A percentile compares a stretch with the other conserved stretches of the same genome.
Conservation (phyloP, 257 asterid species). For the Haberlea rhodopensis region DNA sequence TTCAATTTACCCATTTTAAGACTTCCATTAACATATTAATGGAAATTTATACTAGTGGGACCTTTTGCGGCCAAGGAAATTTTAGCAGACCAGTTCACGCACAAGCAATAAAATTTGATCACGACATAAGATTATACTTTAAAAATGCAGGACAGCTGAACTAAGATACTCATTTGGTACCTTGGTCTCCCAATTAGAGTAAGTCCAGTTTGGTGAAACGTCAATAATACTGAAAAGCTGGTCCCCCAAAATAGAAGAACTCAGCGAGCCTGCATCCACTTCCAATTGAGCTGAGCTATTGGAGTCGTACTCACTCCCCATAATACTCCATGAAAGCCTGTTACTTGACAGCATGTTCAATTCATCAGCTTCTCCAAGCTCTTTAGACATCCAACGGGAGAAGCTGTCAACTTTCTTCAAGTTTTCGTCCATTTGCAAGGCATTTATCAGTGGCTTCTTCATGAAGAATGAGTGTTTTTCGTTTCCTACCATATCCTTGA, state of each 20-base stretch:
- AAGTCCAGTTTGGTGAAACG: conserved; percentile 66
- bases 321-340: conserved; percentile 65
- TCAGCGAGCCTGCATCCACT: conserved; percentile 46
- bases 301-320: conserved; percentile 62
- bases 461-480: conserved; percentile 44
- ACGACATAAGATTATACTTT: neutral
- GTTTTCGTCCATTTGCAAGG: conserved; percentile 60
- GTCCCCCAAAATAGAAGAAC: conserved; percentile 63
- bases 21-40: neutral
- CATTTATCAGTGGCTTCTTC: conserved; percentile 61
- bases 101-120: neutral
- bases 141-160: too few relatives aligned
- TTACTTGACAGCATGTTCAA: conserved; percentile 55
- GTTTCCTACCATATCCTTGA: conserved; percentile 34
- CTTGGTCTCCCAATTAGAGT: conserved; percentile 50
- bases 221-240: conserved; percentile 74
- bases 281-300: conserved; percentile 63
- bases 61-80: neutral
- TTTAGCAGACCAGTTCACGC: neutral
- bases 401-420: conserved; percentile 95
- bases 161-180: conserved; percentile 29
- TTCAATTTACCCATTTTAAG: neutral
- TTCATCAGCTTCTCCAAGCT: conserved; percentile 69
- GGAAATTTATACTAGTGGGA: neutral
- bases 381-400: conserved; percentile 86